These are phyloP conservation scores for Arthrobotrys musiformis DNA, from an alignment of 2,329 filamentous ascomycete species.

Conservation along the genomic window DNA sequence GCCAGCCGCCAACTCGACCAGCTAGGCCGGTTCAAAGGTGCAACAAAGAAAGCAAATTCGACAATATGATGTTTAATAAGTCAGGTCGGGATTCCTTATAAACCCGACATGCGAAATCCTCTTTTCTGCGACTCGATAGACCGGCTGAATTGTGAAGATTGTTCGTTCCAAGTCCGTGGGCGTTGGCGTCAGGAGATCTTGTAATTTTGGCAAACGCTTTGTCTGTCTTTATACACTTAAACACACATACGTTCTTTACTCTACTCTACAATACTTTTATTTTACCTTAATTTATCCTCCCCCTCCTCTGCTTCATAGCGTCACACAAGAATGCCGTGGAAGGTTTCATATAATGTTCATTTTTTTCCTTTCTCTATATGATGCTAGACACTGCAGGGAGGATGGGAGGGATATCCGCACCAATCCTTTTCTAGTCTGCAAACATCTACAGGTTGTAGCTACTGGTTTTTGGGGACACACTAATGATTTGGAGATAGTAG, in stretches of 20 bases:
- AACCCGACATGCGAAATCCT: neutral
- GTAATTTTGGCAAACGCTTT: slow-evolving; percentile 23
- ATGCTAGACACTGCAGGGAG: neutral
- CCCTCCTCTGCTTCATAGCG: slow-evolving; percentile 11
- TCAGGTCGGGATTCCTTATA: neutral
- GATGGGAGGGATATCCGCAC: neutral
- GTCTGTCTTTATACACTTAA: slow-evolving; percentile 1
- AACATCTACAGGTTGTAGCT: too few relatives aligned
- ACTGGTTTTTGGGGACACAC: too few relatives aligned
- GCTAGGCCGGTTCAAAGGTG: slow-evolving; percentile 19
- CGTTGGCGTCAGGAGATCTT: slow-evolving; percentile 50
- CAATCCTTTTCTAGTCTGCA: too few relatives aligned
- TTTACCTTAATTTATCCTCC: neutral
- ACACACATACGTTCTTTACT: slow-evolving; percentile 1
- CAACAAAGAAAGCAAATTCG: neutral
- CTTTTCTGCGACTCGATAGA: slow-evolving; percentile 32
- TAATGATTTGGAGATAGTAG: neutral
- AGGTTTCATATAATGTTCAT: slow-evolving; percentile 14
- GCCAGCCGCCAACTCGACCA: slow-evolving; percentile 55
- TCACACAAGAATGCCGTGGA: slow-evolving; percentile 1
- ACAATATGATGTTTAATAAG: slow-evolving; percentile 19
- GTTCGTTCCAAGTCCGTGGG: slow-evolving; percentile 32
- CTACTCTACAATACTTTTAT: neutral
- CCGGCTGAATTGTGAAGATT: slow-evolving; percentile 22
- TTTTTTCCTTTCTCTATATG: slow-evolving; percentile 1